Evolutionary conservation across 1,284 basidiomycete species (phyloP).

Genomic region (Tilletia horrida): DNA sequence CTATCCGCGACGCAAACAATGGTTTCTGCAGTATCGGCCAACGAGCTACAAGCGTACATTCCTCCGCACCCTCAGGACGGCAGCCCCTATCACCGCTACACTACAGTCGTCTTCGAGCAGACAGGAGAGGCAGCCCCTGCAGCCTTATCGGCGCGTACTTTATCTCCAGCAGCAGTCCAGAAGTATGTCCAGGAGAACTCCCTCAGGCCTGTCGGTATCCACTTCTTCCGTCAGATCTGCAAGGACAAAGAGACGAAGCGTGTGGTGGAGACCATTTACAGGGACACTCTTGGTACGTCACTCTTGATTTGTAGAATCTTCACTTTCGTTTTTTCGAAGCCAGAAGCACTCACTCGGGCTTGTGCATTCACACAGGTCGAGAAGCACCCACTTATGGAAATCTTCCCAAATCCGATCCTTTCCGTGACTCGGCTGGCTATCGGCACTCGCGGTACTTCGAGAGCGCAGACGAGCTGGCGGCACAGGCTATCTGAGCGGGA

Average conservation of each 20-base stretch:
- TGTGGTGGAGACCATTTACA: conserved; percentile 67
- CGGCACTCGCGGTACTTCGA: conserved; percentile 13
- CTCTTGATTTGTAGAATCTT: too few relatives aligned
- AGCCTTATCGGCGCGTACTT: not conserved
- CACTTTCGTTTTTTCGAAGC: not conserved
- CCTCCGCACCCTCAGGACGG: conserved; percentile 83
- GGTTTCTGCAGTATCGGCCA: conserved; percentile 48
- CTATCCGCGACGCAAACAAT: conserved; percentile 64
- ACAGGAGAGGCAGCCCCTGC: not conserved
- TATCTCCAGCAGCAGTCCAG: not conserved
- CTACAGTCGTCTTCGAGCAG: conserved; percentile 73
- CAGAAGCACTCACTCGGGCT: not conserved
- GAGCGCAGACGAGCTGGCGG: conserved; percentile 16
- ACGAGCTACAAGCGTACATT: conserved; percentile 68
- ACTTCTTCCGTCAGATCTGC: conserved; percentile 82
- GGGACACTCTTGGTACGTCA: conserved; percentile 59
- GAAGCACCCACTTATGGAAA: conserved; percentile 6
- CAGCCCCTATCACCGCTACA: conserved; percentile 81
- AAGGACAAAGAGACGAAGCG: conserved; percentile 55
- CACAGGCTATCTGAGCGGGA: not conserved
- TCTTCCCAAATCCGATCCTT: not conserved
- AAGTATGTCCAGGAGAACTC: conserved; percentile 57
- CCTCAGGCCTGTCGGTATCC: conserved; percentile 71
- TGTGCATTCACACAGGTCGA: not conserved
- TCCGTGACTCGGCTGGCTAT: conserved; percentile 8